Percentiles rank a stretch among this genome's conserved stretches.
These are phyloP conservation scores for Yarrowia porcina DNA, from an alignment of 805 yeast genomes.

Conservation along the genomic window DNA sequence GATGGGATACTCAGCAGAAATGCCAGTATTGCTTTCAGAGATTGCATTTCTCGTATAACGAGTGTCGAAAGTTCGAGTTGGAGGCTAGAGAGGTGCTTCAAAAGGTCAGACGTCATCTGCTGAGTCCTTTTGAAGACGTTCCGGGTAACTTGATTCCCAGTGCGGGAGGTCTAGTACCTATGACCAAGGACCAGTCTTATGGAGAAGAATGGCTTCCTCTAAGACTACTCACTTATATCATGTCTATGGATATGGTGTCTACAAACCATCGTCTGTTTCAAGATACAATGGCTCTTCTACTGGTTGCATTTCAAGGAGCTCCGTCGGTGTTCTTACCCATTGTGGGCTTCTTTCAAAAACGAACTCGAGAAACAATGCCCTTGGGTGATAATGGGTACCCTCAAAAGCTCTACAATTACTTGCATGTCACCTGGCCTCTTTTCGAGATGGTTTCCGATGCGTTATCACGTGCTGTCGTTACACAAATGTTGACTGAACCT, in stretches of 20 bases:
- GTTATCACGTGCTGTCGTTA: conserved; percentile 4
- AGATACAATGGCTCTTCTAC: conserved; percentile 16
- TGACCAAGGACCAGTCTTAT: background rate
- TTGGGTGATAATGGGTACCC: conserved; percentile 8
- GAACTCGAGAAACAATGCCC: conserved; percentile 12
- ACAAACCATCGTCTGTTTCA: conserved; percentile 12
- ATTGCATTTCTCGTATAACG: conserved; percentile 3
- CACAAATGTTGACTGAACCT: conserved; percentile 16
- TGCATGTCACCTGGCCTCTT: conserved; percentile 20
- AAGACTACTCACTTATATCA: conserved; percentile 5
- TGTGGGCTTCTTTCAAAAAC: conserved; percentile 11
- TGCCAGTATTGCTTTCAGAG: conserved; percentile 16
- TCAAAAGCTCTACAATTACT: conserved; percentile 14
- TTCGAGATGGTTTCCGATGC: conserved; percentile 18
- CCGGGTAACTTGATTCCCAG: conserved; percentile 4
- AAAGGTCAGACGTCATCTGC: background rate
- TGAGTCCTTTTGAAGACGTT: conserved; percentile 7
- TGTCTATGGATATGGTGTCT: conserved; percentile 16
- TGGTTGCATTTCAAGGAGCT: conserved; percentile 12
- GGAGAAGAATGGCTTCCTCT: conserved; percentile 20
- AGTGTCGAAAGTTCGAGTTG: conserved; percentile 1
- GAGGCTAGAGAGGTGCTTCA: conserved; percentile 9
- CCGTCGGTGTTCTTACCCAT: conserved; percentile 12
- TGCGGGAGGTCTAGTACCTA: background rate
- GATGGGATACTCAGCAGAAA: conserved; percentile 19